phyloP scores from a whole-genome alignment of 495 filamentous ascomycete genomes.

The Thermothielavioides terrestris region DNA sequence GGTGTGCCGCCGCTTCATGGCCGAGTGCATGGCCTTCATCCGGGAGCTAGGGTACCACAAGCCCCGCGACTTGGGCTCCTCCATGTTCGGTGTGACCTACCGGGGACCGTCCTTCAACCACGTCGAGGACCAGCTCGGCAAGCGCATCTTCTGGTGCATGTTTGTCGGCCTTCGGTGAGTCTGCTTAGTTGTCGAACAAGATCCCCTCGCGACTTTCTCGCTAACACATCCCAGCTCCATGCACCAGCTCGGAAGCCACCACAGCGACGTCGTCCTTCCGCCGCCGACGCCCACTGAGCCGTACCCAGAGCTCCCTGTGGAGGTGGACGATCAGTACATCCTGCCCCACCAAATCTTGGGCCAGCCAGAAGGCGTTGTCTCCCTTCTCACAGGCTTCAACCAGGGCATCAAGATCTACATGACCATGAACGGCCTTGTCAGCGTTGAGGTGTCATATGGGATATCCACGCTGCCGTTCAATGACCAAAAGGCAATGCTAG shows the following conservation, averaged over 20 bases:
- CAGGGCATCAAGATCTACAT: conserved; percentile 62
- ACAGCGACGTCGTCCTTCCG: conserved; percentile 55
- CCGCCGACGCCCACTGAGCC: conserved; percentile 63
- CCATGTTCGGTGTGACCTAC: conserved; percentile 23
- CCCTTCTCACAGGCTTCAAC: conserved; percentile 66
- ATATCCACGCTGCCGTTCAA: conserved; percentile 62
- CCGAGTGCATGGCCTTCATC: conserved; percentile 64
- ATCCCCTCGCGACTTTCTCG: not conserved
- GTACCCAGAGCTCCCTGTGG: conserved; percentile 71
- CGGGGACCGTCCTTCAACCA: conserved; percentile 46
- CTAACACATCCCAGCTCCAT: conserved; percentile 38
- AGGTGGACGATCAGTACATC: conserved; percentile 74
- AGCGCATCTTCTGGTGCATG: conserved; percentile 71
- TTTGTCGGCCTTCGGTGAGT: conserved; percentile 54
- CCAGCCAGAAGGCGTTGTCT: conserved; percentile 55
- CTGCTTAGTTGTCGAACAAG: not conserved
- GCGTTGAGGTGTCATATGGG: conserved; percentile 66
- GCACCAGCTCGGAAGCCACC: conserved; percentile 60
- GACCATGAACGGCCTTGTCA: conserved; percentile 58
- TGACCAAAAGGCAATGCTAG: conserved; percentile 55
- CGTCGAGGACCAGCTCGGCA: conserved; percentile 67
- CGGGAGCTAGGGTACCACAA: conserved; percentile 57
- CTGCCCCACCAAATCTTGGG: conserved; percentile 50
- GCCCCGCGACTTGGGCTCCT: conserved; percentile 28
- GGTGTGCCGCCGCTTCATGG: conserved; percentile 58